Evolutionary conservation across 2,329 filamentous ascomycete genomes (phyloP), one percentile per base, ranked within the genome.

Genomic region (Fusarium gaditjirri): DNA sequence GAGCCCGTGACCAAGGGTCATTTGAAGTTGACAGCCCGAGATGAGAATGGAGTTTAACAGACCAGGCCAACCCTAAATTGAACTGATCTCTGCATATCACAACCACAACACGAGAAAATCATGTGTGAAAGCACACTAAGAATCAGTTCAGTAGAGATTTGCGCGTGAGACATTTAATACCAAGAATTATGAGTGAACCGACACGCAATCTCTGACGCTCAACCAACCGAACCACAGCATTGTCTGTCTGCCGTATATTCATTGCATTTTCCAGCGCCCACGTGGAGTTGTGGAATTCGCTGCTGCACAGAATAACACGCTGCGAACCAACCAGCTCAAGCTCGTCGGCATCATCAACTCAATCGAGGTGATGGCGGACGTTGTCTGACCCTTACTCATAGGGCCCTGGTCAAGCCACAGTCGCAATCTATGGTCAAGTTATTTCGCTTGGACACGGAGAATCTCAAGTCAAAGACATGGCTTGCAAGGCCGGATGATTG

Each of bases 251-350:
- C 27, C 49, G 46, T 38, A 60, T 41, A 44, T 49, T 53, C 33
- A 27, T 21, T 70, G 25, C 46, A 46, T 53, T 53, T 67, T 53
- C 25, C 41, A 68, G 38, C 29, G 54, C 75, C 75, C 75, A 77
- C 75, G 75, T 77, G 75, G 72, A 76, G 72, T 68, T 50, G 60
- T 65, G 68, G 72, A 77, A 77, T 75, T 76, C 72, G 75, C 65
- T 72, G 69, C 53, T 36, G 58, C 43, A 31, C n/a, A 62, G 43
- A 59, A 41, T 36, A 56, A 74, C 43, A 42, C 25, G 47, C 60
- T 58, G 68, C 23, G 55, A 61, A 60, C 36, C 39, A 44, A 70
- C 41, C 39, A 41, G 70, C 55, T 56, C 36, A 50, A 69, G 41
- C n/a, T 44, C 33, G n/a, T 65, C 38, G 36, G 49, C 46, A 61